Evolutionary conservation across 768 basidiomycete genomes (phyloP).

Genomic region (Omphalotus guepiniiformis): DNA sequence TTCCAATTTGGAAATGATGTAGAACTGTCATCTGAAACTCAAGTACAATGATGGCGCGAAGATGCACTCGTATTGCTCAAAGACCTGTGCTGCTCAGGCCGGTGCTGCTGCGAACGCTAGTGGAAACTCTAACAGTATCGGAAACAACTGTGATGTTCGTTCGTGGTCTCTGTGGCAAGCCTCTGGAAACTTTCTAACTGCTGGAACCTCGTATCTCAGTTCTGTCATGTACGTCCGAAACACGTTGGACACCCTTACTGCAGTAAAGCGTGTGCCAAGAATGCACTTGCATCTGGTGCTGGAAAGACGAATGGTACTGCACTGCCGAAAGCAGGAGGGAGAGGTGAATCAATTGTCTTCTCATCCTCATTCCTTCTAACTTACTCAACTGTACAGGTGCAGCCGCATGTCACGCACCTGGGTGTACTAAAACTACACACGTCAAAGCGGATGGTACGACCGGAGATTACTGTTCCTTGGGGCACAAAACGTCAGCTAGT

Average conservation of each 20-base stretch:
- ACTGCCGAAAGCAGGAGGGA: no score
- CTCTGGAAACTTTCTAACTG: conserved; percentile 5
- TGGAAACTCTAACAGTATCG: no score
- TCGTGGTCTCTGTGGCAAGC: conserved; percentile 6
- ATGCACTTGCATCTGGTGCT: conserved; percentile 24
- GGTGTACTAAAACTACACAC: conserved; percentile 43
- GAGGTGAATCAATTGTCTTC: no score
- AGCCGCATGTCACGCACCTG: conserved; percentile 54
- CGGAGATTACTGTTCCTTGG: conserved; percentile 46
- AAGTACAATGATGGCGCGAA: conserved; percentile 54
- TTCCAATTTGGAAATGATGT: conserved; percentile 7
- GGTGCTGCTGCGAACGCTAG: conserved; percentile 34
- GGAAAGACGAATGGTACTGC: no score
- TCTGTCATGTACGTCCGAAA: conserved; percentile 58
- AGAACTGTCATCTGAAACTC: conserved; percentile 55
- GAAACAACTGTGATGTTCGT: conserved; percentile 49
- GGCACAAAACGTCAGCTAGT: conserved; percentile 44
- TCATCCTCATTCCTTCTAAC: conserved; percentile 32
- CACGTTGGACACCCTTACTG: conserved; percentile 62
- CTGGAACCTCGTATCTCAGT: no score
- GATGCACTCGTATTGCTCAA: conserved; percentile 56
- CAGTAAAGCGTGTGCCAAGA: conserved; percentile 57
- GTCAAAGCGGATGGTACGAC: conserved; percentile 33
- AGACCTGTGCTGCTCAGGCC: conserved; percentile 50
- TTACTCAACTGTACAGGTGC: no score